These are phyloP conservation scores for Hippophae tibetana DNA, from an alignment of 306 rosid genomes.

Conservation along the genomic window DNA sequence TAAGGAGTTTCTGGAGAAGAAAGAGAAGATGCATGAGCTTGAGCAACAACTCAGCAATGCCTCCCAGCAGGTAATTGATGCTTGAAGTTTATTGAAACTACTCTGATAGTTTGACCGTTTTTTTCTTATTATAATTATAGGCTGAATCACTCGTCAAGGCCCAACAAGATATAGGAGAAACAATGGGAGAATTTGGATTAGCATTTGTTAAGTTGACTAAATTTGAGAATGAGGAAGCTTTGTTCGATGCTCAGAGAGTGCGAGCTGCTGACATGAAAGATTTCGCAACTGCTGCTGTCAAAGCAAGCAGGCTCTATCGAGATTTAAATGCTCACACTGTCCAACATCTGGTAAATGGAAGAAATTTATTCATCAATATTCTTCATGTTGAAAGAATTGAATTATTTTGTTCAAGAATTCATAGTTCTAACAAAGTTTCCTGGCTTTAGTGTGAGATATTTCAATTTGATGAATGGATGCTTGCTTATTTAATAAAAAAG, in stretches of 20 bases:
- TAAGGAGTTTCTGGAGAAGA: constrained; percentile 75
- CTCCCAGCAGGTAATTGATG: constrained; percentile 65
- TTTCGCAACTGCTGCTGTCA: constrained; percentile 88
- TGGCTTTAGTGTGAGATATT: background rate
- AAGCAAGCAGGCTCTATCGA: constrained; percentile 82
- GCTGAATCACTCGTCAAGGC: constrained; percentile 94
- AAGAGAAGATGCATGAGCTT: constrained; percentile 55
- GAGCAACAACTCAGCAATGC: constrained; percentile 64
- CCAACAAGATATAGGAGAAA: constrained; percentile 92
- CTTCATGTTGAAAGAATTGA: background rate
- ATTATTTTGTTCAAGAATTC: constrained; percentile 4
- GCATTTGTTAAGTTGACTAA: constrained; percentile 76
- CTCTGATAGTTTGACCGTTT: background rate
- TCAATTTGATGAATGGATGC: background rate
- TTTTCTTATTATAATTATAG: constrained; percentile 28
- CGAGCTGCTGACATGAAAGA: constrained; percentile 74
- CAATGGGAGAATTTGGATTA: constrained; percentile 83
- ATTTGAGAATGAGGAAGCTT: constrained; percentile 78
- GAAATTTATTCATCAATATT: constrained; percentile 3
- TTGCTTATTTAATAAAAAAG: too few species aligned
- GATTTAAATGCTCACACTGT: constrained; percentile 87
- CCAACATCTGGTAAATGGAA: constrained; percentile 67
- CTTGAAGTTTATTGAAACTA: background rate
- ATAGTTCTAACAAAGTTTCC: background rate
- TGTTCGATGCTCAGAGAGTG: constrained; percentile 51